A percentile compares a stretch with the other conserved stretches of the same genome.
Evolutionary conservation across 805 yeast genomes (phyloP).

Genomic region (Wickerhamomyces subpelliculosus): DNA sequence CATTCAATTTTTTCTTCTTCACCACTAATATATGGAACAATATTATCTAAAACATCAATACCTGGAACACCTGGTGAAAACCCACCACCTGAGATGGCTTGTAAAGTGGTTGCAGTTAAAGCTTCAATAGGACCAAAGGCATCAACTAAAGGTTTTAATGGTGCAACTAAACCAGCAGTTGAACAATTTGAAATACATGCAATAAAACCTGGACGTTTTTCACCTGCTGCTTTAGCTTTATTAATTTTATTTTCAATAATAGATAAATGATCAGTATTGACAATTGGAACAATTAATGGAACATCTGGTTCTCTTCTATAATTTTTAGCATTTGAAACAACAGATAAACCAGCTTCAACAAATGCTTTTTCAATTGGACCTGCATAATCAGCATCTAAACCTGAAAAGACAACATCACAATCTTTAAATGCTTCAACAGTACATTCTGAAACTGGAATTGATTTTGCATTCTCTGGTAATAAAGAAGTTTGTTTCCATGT

Average conservation of each 20-base stretch:
- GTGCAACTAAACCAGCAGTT: conserved; percentile 96
- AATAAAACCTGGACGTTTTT: conserved; percentile 68
- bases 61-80: conserved; percentile 97
- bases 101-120: conserved; percentile 85
- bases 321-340: conserved; percentile 93
- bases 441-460: conserved; percentile 71
- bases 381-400: conserved; percentile 88
- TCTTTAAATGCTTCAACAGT: conserved; percentile 67
- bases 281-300: conserved; percentile 92
- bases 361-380: conserved; percentile 88
- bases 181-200: conserved; percentile 97
- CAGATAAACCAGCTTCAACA: conserved; percentile 71
- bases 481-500: conserved; percentile 90
- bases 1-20: conserved; percentile 98
- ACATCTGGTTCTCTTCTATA: conserved; percentile 83
- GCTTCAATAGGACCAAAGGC: conserved; percentile 84
- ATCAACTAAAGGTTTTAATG: conserved; percentile 89
- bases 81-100: conserved; percentile 98
- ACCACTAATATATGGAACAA: conserved; percentile 91
- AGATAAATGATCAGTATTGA: conserved; percentile 84
- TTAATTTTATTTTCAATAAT: conserved; percentile 54
- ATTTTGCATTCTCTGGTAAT: conserved; percentile 62
- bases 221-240: conserved; percentile 48
- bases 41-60: conserved; percentile 89
- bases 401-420: conserved; percentile 93